Evolutionary conservation across 2,329 filamentous ascomycete species (phyloP).

Genomic region (Fusarium poae): DNA sequence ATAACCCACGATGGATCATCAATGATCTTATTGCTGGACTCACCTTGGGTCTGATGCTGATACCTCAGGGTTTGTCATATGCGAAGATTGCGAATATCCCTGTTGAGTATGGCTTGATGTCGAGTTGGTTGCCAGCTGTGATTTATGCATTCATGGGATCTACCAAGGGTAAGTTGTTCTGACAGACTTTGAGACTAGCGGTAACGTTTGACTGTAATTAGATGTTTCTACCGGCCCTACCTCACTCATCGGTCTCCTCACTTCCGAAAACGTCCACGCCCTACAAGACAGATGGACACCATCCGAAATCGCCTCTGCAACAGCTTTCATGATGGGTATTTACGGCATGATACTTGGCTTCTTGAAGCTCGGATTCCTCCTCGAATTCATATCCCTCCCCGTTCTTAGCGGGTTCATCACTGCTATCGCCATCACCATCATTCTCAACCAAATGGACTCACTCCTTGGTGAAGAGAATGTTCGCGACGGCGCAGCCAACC

Average conservation of each 20-base stretch:
- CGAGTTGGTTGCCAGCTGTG: constrained; percentile 69
- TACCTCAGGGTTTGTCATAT: constrained; percentile 72
- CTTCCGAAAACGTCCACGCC: constrained; percentile 69
- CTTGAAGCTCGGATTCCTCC: constrained; percentile 72
- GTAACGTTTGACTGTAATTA: constrained; percentile 42
- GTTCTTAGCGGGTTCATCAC: constrained; percentile 76
- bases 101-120: constrained; percentile 71
- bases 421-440: constrained; percentile 74
- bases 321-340: constrained; percentile 73
- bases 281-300: constrained; percentile 65
- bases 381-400: constrained; percentile 75
- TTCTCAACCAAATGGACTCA: constrained; percentile 72
- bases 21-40: constrained; percentile 73
- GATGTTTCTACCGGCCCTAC: constrained; percentile 74
- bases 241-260: constrained; percentile 73
- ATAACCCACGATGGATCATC: constrained; percentile 71
- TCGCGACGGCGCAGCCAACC: constrained; percentile 65
- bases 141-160: constrained; percentile 72
- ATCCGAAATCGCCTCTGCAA: constrained; percentile 69
- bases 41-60: constrained; percentile 71
- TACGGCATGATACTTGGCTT: constrained; percentile 71
- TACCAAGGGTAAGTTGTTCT: constrained; percentile 63
- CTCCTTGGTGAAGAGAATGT: constrained; percentile 68
- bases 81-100: constrained; percentile 73
- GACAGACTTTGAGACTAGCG: fast-evolving